Evolutionary conservation across 805 yeast species (phyloP).

Genomic region (Ogataea salicorniae): DNA sequence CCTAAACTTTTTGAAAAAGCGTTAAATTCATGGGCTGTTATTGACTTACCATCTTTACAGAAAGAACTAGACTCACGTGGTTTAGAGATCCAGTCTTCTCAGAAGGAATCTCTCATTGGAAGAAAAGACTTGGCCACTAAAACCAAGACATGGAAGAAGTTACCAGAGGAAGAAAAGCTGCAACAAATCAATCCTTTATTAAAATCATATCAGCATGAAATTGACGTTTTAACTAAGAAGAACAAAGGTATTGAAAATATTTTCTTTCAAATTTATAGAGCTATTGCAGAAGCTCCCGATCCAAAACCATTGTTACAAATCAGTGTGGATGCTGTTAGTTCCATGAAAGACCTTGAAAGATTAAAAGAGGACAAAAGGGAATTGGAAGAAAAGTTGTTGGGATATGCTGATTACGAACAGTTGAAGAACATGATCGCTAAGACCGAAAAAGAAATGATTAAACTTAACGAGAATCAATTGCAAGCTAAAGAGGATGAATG

Average conservation of each 20-base stretch:
- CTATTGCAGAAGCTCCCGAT: slow-evolving; percentile 87
- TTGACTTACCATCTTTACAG: slow-evolving; percentile 68
- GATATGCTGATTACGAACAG: slow-evolving; percentile 73
- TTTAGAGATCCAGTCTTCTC: slow-evolving; percentile 63
- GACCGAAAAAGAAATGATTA: slow-evolving; percentile 57
- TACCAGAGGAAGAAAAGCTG: slow-evolving; percentile 63
- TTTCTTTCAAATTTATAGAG: slow-evolving; percentile 69
- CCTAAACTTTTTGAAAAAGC: slow-evolving; percentile 45
- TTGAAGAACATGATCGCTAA: slow-evolving; percentile 57
- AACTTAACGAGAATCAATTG: slow-evolving; percentile 46
- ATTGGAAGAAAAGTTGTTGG: slow-evolving; percentile 54
- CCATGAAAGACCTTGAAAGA: slow-evolving; percentile 41
- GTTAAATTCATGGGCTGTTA: slow-evolving; percentile 67
- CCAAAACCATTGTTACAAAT: slow-evolving; percentile 77
- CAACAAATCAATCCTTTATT: slow-evolving; percentile 61
- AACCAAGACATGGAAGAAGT: slow-evolving; percentile 81
- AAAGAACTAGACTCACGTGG: slow-evolving; percentile 70
- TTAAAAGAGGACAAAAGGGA: slow-evolving; percentile 46
- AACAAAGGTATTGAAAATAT: slow-evolving; percentile 68
- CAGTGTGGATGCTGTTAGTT: slow-evolving; percentile 56
- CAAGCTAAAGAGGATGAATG: slow-evolving; percentile 72
- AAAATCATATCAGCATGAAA: slow-evolving; percentile 78
- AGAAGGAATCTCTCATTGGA: slow-evolving; percentile 58
- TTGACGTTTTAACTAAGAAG: slow-evolving; percentile 75
- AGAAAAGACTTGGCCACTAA: slow-evolving; percentile 74